Percentiles rank a stretch among this genome's conserved stretches.
These are phyloP conservation scores for Penicillium pancosmium DNA, from an alignment of 495 filamentous ascomycete genomes.

Conservation along the genomic window DNA sequence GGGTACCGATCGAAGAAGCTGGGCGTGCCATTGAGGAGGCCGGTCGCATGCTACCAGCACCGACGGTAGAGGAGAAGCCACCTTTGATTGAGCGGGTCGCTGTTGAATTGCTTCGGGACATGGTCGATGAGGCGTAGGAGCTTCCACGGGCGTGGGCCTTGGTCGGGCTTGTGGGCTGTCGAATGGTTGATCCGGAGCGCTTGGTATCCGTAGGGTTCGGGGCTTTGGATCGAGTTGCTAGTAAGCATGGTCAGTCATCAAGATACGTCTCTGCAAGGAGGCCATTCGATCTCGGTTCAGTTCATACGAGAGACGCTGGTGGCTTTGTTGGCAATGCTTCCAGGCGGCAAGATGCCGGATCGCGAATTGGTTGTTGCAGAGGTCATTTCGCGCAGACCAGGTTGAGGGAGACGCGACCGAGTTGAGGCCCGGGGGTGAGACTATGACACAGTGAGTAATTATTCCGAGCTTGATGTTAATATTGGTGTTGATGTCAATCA, in stretches of 20 bases:
- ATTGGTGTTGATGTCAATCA: neutral
- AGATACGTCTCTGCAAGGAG: neutral
- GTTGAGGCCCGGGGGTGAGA: conserved; percentile 30
- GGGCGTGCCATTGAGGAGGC: conserved; percentile 47
- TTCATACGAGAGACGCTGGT: conserved; percentile 38
- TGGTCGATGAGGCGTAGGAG: conserved; percentile 47
- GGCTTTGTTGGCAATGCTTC: conserved; percentile 43
- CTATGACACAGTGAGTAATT: conserved; percentile 14
- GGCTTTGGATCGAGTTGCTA: conserved; percentile 58
- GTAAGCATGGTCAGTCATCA: neutral
- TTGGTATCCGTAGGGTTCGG: conserved; percentile 45
- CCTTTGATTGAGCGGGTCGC: conserved; percentile 52
- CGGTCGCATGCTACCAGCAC: conserved; percentile 51
- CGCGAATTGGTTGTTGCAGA: conserved; percentile 72
- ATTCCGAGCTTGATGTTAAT: neutral
- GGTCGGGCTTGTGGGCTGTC: conserved; percentile 38
- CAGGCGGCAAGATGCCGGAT: conserved; percentile 53
- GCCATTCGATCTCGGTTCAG: neutral
- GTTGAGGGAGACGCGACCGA: conserved; percentile 41
- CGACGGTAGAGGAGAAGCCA: conserved; percentile 59
- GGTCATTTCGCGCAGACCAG: conserved; percentile 57
- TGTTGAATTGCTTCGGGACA: conserved; percentile 47
- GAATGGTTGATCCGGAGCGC: conserved; percentile 38
- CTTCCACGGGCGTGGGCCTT: conserved; percentile 44
- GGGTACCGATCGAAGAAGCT: conserved; percentile 48